Conservation (phyloP, 768 basidiomycete genomes). For the Termitomyces sp. region DNA sequence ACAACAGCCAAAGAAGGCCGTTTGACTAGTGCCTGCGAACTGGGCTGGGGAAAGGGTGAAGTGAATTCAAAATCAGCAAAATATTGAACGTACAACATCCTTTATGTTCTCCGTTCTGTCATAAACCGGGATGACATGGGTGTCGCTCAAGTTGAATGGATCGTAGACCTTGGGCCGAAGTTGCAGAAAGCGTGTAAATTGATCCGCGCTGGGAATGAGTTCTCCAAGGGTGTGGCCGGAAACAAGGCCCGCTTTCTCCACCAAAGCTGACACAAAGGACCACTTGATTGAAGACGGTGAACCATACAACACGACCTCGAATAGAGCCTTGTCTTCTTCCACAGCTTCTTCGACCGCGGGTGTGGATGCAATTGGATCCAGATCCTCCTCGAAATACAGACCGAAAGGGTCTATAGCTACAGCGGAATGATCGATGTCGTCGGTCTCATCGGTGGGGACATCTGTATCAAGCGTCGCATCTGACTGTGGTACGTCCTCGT, state of each 20-base stretch:
- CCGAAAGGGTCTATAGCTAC: constrained; percentile 9
- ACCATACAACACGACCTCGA: constrained; percentile 70
- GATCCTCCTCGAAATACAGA: constrained; percentile 27
- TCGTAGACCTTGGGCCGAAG: constrained; percentile 24
- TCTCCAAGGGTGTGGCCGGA: constrained; percentile 30
- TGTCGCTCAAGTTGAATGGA: constrained; percentile 18
- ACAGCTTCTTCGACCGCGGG: constrained; percentile 31
- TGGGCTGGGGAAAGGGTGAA: constrained; percentile 40
- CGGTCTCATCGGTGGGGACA: constrained; percentile 19
- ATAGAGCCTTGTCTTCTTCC: constrained; percentile 32
- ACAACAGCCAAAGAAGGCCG: constrained; percentile 65
- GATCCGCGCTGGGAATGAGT: constrained; percentile 20
- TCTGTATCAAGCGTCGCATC: constrained; percentile 26
- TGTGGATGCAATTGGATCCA: constrained; percentile 27
- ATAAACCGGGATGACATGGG: constrained; percentile 30
- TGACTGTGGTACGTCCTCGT: constrained; percentile 45
- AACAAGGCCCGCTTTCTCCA: constrained; percentile 49
- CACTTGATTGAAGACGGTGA: constrained; percentile 55
- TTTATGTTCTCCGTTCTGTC: constrained; percentile 32
- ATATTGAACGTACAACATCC: constrained; percentile 31
- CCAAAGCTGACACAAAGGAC: constrained; percentile 54
- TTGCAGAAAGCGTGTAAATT: constrained; percentile 24
- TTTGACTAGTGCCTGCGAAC: constrained; percentile 30
- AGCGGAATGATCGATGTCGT: constrained; percentile 13
- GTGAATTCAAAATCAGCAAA: constrained; percentile 26